Conservation (phyloP, 306 rosid genomes). For the Amphicarpaea edgeworthii region DNA sequence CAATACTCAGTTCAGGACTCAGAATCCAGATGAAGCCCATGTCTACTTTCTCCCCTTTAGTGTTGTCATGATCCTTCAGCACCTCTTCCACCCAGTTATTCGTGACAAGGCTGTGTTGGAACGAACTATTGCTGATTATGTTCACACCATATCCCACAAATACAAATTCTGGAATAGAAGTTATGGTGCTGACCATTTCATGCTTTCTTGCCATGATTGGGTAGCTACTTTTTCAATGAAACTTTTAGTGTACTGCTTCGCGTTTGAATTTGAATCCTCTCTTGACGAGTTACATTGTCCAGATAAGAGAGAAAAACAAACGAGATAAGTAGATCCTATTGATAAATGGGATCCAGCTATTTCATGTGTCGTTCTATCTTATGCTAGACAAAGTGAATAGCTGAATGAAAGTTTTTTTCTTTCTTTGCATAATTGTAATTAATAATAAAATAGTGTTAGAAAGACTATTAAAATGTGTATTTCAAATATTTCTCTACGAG, state of each 20-base stretch:
- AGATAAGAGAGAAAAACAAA: neutral
- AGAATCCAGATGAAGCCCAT: conserved; percentile 61
- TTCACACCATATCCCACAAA: conserved; percentile 55
- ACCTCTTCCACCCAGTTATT: conserved; percentile 62
- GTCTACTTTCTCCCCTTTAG: conserved; percentile 74
- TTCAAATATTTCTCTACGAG: too few species aligned
- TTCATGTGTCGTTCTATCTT: neutral
- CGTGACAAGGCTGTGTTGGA: conserved; percentile 68
- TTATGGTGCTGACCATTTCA: conserved; percentile 73
- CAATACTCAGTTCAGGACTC: conserved; percentile 52
- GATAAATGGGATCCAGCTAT: neutral
- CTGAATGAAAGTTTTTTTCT: too few species aligned
- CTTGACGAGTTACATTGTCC: neutral
- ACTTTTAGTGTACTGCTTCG: too few species aligned
- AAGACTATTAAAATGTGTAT: too few species aligned
- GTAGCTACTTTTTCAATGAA: conserved; percentile 43
- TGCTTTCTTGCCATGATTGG: conserved; percentile 78
- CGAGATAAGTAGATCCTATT: neutral
- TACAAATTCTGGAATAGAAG: conserved; percentile 72
- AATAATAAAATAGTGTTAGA: too few species aligned
- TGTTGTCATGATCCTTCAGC: conserved; percentile 63
- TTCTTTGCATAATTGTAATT: too few species aligned
- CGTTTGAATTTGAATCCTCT: neutral
- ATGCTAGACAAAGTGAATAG: too few species aligned
- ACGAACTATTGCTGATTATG: conserved; percentile 67